Base-by-base conservation (phyloP, 352 stramenopile genomes). In the Phytophthora meadii region DNA sequence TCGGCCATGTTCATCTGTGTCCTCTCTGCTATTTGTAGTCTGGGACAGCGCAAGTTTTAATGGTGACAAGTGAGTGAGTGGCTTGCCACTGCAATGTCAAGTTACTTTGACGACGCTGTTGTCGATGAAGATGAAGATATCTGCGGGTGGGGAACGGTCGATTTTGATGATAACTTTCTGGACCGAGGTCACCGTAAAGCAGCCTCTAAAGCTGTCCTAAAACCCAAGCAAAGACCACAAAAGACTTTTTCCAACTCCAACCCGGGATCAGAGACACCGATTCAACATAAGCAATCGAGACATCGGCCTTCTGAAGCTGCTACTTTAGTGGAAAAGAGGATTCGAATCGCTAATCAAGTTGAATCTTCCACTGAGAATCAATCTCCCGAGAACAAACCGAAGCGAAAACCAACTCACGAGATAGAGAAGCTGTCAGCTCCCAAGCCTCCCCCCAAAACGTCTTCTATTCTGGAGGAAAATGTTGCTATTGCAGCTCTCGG, bases 131-230 rank as follows among this genome's bases (percentile, higher is more conserved):
- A 32, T 7, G 65, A 59, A 42, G 50, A 6, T 28, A 62, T 77
- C 36, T 65, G 69, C 46, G 69, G 69, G 19, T 77, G 69, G 69
- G 69, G 42, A 40, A 54, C n/a, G 15, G 49, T 10, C 7, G 65
- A 74, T 30, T 65, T 71, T 9, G 69, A 71, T 28, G 64, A 69
- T 10, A 32, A 68, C 6, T 32, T 72, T 11, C n/a, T 54, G 8
- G 32, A 14, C 28, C 44, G 27, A 37, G 12, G 25, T 39, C 22
- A 27, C 4, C 42, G 57, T 10, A 57, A 37, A 3, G 14, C 3
- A 37, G 6, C 3, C 24, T 9, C n/a, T 50, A 32, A 46, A 53
- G n/a, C 12, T 44, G 5, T 11, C 15, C 39, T 4, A 27, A 57
- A 56, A 52, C 15, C 27, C 25, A 66, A 62, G 28, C 36, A 5